Evolutionary conservation across 2,329 filamentous ascomycete species (phyloP), one percentile per base, ranked within the genome.

Genomic region (Arthrobotrys iridis): DNA sequence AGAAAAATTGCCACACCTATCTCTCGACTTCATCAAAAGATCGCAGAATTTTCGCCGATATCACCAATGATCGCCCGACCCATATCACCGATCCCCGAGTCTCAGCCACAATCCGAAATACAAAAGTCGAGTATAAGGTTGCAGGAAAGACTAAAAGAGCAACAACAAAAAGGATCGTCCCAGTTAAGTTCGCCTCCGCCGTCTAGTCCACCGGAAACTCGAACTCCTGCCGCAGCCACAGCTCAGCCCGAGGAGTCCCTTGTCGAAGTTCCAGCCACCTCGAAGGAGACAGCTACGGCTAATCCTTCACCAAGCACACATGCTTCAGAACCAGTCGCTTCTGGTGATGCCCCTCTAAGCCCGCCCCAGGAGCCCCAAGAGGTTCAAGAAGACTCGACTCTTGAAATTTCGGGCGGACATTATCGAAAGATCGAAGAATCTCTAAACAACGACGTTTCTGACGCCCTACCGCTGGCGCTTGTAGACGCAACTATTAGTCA

Each of bases 1-100:
- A 68, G 63, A 22, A 75, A 68, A 68, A 68, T 75, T 26, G 71
- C 71, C 4, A 75, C 71, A 5, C 71, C 71, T 4, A 24, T 75
- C 43, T 75, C 71, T 10, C 26, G 71, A 33, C 46, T 75, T 6
- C 57, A 68, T 10, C 45, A 75, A 41, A 68, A 67, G 15, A 75
- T 75, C 18, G 71, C 63, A 24, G 71, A 75, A 30, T 75, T 43
- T 15, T 75, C 71, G 2, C 71, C 71, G 11, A 59, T 75, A 3
- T 75, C 71, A 26, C 71, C 71, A 7, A 75, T 75, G 63, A 13
- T 26, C 2, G 30, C 30, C 0, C 37, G 33, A 4, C 46, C 58
- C 8, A 15, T 75, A 10, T 75, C 71, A 26, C 71, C 71, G 20
- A 68, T 75, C 7, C 55, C 63, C 7, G 71, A 75, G 40, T 62